phyloP scores from a whole-genome alignment of 2,329 filamentous ascomycete species.

The Cryphonectria naterciae region DNA sequence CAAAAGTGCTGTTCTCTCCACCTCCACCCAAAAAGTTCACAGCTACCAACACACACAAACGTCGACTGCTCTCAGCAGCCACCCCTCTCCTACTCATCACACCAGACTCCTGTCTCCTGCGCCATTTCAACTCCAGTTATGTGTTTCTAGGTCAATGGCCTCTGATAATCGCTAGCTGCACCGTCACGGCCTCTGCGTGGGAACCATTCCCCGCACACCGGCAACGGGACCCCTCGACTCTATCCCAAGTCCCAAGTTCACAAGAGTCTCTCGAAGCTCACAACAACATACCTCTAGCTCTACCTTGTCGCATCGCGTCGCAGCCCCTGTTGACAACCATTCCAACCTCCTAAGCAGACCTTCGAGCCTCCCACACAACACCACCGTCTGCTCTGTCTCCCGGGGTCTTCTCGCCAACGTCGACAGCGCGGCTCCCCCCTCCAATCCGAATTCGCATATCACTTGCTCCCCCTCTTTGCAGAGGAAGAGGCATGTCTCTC shows the following conservation, averaged over 20 bases:
- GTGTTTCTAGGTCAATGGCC: conserved; percentile 55
- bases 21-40: conserved; percentile 15
- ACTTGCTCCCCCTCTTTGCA: neutral
- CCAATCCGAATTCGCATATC: neutral
- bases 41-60: neutral
- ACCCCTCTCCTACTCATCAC: conserved; percentile 7
- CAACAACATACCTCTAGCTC: conserved; percentile 26
- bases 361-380: neutral
- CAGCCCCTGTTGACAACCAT: neutral
- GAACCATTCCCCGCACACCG: conserved; percentile 39
- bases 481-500: conserved; percentile 34
- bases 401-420: conserved; percentile 21
- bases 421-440: conserved; percentile 34
- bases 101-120: neutral
- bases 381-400: neutral
- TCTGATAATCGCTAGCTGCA: conserved; percentile 58
- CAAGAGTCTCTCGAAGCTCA: conserved; percentile 19
- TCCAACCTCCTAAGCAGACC: neutral
- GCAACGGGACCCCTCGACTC: conserved; percentile 33
- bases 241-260: conserved; percentile 7
- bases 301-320: conserved; percentile 22
- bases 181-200: conserved; percentile 53
- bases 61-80: neutral
- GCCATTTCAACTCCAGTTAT: neutral
- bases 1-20: neutral